Conservation (phyloP, 805 yeast genomes). For the Yarrowia keelungensis region DNA sequence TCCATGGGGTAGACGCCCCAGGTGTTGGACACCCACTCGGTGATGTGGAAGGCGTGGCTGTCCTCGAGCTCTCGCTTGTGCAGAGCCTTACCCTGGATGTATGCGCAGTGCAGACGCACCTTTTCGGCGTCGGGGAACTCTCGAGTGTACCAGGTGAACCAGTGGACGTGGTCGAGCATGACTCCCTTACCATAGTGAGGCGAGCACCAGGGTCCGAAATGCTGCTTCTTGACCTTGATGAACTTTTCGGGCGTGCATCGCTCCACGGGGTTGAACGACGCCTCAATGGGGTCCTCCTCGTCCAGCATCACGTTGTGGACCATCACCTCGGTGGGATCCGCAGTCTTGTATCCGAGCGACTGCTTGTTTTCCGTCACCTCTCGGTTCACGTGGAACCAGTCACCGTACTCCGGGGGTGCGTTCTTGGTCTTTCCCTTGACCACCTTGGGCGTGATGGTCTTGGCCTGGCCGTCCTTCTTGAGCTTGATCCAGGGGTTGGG, state of each 20-base stretch:
- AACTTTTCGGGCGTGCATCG: conserved; percentile 86
- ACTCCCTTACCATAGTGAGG: conserved; percentile 69
- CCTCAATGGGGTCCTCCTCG: conserved; percentile 64
- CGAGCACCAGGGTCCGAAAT: conserved; percentile 84
- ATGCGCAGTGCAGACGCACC: conserved; percentile 71
- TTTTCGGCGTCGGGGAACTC: conserved; percentile 63
- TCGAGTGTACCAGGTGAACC: conserved; percentile 80
- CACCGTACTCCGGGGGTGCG: conserved; percentile 72
- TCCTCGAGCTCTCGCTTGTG: conserved; percentile 59
- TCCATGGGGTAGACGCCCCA: conserved; percentile 72
- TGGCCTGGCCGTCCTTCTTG: conserved; percentile 78
- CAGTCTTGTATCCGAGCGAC: conserved; percentile 57
- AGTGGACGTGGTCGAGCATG: conserved; percentile 68
- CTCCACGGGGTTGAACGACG: conserved; percentile 73
- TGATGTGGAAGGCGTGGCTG: conserved; percentile 60
- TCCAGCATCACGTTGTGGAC: conserved; percentile 69
- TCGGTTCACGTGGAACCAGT: conserved; percentile 75
- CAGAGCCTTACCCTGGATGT: conserved; percentile 61
- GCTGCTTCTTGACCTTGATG: conserved; percentile 63
- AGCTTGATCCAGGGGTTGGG: conserved; percentile 83
- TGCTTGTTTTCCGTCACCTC: conserved; percentile 64
- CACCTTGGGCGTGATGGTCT: conserved; percentile 76
- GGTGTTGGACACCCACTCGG: conserved; percentile 72
- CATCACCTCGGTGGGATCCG: conserved; percentile 13
- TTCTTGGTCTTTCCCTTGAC: conserved; percentile 68